Evolutionary conservation across 345 rosid genomes (phyloP).

Genomic region (Firmiana major): DNA sequence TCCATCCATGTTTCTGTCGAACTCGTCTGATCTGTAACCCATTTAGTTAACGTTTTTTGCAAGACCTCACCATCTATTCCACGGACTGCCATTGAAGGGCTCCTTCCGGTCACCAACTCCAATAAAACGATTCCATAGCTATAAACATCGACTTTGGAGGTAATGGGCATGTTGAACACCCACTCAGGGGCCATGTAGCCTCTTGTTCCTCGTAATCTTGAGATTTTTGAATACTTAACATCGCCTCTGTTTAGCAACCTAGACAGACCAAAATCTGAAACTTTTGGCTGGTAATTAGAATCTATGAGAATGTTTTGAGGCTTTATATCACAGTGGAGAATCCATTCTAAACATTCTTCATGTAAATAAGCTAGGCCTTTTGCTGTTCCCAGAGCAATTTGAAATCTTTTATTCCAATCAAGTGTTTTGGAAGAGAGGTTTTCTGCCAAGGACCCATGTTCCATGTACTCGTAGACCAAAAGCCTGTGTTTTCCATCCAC

Average conservation of each 20-base stretch:
- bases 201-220: slow-evolving; percentile 27
- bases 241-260: slow-evolving; percentile 1
- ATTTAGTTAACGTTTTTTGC: neutral
- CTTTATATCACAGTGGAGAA: slow-evolving; percentile 32
- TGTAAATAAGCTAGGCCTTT: slow-evolving; percentile 36
- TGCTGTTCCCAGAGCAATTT: slow-evolving; percentile 27
- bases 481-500: slow-evolving; percentile 26
- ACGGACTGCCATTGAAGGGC: neutral
- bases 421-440: slow-evolving; percentile 7
- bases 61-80: neutral
- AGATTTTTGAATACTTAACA: neutral
- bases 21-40: slow-evolving; percentile 9
- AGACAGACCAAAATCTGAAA: slow-evolving; percentile 25
- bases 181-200: slow-evolving; percentile 36
- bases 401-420: slow-evolving; percentile 21
- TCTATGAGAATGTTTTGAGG: slow-evolving; percentile 29
- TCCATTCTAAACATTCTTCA: slow-evolving; percentile 39
- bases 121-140: slow-evolving; percentile 37
- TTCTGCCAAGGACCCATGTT: slow-evolving; percentile 12
- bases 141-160: slow-evolving; percentile 42
- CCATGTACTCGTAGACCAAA: slow-evolving; percentile 26
- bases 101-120: slow-evolving; percentile 26
- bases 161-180: slow-evolving; percentile 22
- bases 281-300: slow-evolving; percentile 13
- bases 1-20: slow-evolving; percentile 7